phyloP scores from a whole-genome alignment of 2,329 filamentous ascomycete genomes.

The Neospermospora avenae region DNA sequence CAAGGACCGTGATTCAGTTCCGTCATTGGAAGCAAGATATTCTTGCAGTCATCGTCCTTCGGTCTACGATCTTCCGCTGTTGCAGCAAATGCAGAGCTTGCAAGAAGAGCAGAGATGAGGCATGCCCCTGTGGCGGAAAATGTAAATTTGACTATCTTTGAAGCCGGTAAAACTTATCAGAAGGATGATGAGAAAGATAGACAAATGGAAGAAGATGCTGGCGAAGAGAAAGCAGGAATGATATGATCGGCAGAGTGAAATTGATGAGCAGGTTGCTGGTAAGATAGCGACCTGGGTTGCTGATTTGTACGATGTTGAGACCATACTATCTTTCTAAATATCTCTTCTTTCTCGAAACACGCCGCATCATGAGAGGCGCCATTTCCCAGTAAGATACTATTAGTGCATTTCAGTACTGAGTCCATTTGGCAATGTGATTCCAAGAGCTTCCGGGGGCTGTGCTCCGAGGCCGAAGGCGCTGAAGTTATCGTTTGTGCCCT shows the following conservation, averaged over 20 bases:
- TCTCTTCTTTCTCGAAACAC: neutral
- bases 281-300: conserved; percentile 6
- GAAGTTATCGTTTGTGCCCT: neutral
- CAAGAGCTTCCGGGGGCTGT: neutral
- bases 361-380: neutral
- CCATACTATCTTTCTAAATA: conserved; percentile 6
- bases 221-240: neutral
- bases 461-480: conserved; percentile 5
- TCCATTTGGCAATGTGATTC: conserved; percentile 1
- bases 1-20: conserved; percentile 10
- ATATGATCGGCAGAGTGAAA: neutral
- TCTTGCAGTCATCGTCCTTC: conserved; percentile 3
- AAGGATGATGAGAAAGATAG: neutral
- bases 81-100: neutral
- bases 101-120: conserved; percentile 8
- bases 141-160: conserved; percentile 10
- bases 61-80: neutral
- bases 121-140: neutral
- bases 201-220: neutral
- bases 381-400: neutral
- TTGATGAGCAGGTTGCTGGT: neutral
- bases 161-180: conserved; percentile 1
- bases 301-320: conserved; percentile 1
- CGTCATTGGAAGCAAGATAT: conserved; percentile 11
- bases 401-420: neutral